Evolutionary conservation across 2,329 filamentous ascomycete genomes (phyloP), one percentile per base, ranked within the genome.

Genomic region (Penicillium polonicum): DNA sequence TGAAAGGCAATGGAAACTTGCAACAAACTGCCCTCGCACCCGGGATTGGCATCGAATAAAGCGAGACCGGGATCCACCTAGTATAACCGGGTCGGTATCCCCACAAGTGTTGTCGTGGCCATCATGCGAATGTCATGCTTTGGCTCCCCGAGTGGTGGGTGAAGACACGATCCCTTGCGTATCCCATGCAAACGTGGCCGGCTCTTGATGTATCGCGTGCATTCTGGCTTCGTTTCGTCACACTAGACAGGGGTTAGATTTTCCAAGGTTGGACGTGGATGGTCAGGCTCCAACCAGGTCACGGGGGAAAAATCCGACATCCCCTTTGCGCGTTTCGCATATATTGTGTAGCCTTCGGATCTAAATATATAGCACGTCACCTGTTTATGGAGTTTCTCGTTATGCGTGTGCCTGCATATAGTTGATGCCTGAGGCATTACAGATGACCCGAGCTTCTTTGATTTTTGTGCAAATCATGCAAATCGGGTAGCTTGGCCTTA

Each of bases 101-200:
- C 27, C 27, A 27, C 45, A 35, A 36, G 45, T 48, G 31, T n/a
- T 25, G 31, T 48, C 31, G 19, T n/a, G 45, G 19, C 31, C 15
- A 35, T 25, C 15, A 21, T 35, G 23, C 19, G 31, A 13, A 48
- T 35, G 3, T 36, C 21, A 48, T 35, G 21, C 15, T 35, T 35
- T 36, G 13, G 8, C 9, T 35, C 31, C 12, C 15, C 31, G 31
- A 48, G 9, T 48, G 31, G 31, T 48, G 45, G 31, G 35, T 35
- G 31, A 65, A 66, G 13, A 58, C 46, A 41, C 31, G 55, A 39
- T 55, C 58, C 23, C 56, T 58, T 27, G 60, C 59, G 50, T 65
- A 67, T 10, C 60, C 62, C n/a, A 55, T 58, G 54, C 61, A 67
- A 45, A 63, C 29, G 55, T 65, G 65, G 56, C 65, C 63, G 17